Base-by-base conservation (phyloP, 352 stramenopile species). In the Discostella stelligera region DNA sequence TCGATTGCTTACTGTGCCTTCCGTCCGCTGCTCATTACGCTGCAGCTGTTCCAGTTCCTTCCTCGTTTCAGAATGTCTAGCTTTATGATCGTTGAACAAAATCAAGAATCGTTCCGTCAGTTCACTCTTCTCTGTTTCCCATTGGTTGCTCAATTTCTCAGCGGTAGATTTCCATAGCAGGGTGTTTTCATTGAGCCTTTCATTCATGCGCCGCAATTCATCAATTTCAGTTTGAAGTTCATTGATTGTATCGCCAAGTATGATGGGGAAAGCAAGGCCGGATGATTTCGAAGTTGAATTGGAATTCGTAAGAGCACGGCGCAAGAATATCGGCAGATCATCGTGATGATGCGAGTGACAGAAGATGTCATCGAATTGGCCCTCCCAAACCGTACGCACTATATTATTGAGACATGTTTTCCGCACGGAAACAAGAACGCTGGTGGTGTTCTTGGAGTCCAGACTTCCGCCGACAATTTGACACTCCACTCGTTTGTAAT, bases 51-150 rank as follows among this genome's bases (percentile, higher is more conserved):
- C 71, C 1, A 79, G 59, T 63, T 79, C 63, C 55, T 74, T 72
- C 18, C 48, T 27, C 20, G 54, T 63, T 52, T 79, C 30, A n/a
- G 63, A 16, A 66, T 79, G 71, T 20, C 71, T 63, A 41, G 53
- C 64, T 59, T 79, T 79, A 52, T 79, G 71, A 18, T 79, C 37
- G 54, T 79, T 79, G 71, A 79, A 79, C 14, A 79, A 25, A 44
- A 54, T 69, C 27, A 79, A 30, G 46, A 79, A 79, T 39, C 61
- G 46, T 39, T 71, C 71, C 0, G 71, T 79, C 41, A 79, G 52
- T 46, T 79, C 71, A 46, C 71, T 79, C 64, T 79, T 79, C 50
- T 79, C 71, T 14, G 55, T 56, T 44, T 79, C 52, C 62, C 62
- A 74, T 23, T 56, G 54, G 58, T 63, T 50, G 11, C 20, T 66